These are phyloP conservation scores for Phylloporus sp. DNA, from an alignment of 1,284 basidiomycete genomes.

Conservation along the genomic window DNA sequence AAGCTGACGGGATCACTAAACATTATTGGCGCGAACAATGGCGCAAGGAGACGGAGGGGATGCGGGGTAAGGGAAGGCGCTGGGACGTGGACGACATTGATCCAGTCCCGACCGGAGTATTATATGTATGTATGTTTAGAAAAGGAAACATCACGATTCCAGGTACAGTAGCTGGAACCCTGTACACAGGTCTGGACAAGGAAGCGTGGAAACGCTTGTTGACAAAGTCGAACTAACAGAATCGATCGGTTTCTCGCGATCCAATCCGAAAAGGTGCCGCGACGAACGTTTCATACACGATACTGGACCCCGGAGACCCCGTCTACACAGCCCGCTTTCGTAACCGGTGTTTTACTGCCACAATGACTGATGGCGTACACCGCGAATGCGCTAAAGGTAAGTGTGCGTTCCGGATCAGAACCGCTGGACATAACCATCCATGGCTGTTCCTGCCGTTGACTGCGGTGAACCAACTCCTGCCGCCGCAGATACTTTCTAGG, in stretches of 20 bases:
- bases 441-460: background rate
- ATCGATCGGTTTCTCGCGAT: background rate
- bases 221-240: conserved; percentile 6
- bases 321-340: background rate
- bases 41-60: background rate
- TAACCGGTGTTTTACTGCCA: background rate
- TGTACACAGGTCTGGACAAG: conserved; percentile 12
- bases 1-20: conserved; percentile 34
- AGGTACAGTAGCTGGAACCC: conserved; percentile 17
- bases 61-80: conserved; percentile 1
- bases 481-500: no score
- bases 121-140: conserved; percentile 21
- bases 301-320: conserved; percentile 18
- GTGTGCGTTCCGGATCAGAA: background rate
- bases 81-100: conserved; percentile 2
- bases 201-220: conserved; percentile 15
- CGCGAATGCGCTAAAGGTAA: no score
- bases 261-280: conserved; percentile 15
- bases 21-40: conserved; percentile 15
- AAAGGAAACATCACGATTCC: conserved; percentile 22
- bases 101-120: background rate
- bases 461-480: background rate
- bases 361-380: no score
- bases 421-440: background rate
- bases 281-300: conserved; percentile 19